phyloP scores from a whole-genome alignment of 441 rosid species.

The Populus tomentosa region DNA sequence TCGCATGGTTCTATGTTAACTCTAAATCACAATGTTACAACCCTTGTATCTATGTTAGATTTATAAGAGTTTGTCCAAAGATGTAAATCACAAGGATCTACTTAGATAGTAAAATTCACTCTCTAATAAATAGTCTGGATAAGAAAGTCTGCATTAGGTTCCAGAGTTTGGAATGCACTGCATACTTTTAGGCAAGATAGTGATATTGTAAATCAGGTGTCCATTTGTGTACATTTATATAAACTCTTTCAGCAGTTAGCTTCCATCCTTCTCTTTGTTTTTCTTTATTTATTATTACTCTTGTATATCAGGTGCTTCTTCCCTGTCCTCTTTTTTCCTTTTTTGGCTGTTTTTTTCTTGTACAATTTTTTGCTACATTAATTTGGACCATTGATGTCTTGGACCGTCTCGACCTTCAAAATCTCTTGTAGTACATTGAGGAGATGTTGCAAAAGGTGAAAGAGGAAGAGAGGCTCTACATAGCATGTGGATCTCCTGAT shows the following conservation, averaged over 20 bases:
- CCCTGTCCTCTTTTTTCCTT: background rate
- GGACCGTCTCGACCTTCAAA: constrained; percentile 21
- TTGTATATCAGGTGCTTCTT: background rate
- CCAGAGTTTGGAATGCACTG: background rate
- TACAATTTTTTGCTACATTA: background rate
- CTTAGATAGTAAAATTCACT: background rate
- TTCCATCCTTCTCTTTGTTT: background rate
- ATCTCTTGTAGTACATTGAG: constrained; percentile 38
- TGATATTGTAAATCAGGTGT: background rate
- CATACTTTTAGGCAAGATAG: background rate
- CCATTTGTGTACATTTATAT: background rate
- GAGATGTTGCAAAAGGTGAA: constrained; percentile 42
- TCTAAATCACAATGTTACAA: background rate
- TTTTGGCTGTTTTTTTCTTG: constrained; percentile 6
- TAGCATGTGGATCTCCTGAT: constrained; percentile 43
- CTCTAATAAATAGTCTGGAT: background rate
- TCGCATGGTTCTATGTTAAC: background rate
- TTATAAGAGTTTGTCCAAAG: background rate
- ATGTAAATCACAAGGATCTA: background rate
- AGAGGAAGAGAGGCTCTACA: constrained; percentile 34
- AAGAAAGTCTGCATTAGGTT: background rate
- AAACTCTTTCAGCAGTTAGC: background rate
- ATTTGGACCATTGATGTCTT: constrained; percentile 25
- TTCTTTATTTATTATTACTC: background rate
- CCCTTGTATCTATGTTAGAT: background rate